These are phyloP conservation scores for Begonia loranthoides DNA, from an alignment of 306 rosid species.

Conservation along the genomic window DNA sequence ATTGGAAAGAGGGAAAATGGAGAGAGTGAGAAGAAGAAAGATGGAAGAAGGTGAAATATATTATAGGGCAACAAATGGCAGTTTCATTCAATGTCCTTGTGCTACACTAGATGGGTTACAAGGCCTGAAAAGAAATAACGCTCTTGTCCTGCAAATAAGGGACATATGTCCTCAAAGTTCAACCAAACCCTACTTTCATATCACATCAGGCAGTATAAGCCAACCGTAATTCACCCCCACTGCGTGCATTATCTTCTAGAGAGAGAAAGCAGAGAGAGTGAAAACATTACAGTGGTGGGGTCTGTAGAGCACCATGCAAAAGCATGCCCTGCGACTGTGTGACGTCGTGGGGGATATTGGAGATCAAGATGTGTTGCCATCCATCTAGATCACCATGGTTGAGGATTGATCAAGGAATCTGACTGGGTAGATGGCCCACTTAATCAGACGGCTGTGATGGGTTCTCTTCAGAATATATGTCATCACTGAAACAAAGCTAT, in stretches of 20 bases:
- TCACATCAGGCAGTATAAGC: slow-evolving; percentile 1
- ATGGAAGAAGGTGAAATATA: not conserved
- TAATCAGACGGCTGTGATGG: not conserved
- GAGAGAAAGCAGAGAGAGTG: not conserved
- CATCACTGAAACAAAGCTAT: not conserved
- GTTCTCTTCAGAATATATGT: not conserved
- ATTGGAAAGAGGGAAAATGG: no score
- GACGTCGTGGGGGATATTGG: not conserved
- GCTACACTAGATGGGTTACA: not conserved
- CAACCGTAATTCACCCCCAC: not conserved
- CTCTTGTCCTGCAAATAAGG: not conserved
- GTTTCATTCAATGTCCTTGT: not conserved
- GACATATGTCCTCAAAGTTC: not conserved
- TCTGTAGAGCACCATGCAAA: not conserved
- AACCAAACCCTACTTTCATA: not conserved
- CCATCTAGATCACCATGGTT: not conserved
- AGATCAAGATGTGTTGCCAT: not conserved
- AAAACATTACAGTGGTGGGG: not conserved
- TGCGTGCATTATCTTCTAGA: not conserved
- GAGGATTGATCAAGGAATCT: not conserved
- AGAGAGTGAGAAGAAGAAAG: not conserved
- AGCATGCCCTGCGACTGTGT: not conserved
- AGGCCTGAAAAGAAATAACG: not conserved
- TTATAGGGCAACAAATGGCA: not conserved
- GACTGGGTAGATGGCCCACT: not conserved